These are phyloP conservation scores for Corymbia maculata DNA, from an alignment of 345 rosid genomes.

Conservation along the genomic window DNA sequence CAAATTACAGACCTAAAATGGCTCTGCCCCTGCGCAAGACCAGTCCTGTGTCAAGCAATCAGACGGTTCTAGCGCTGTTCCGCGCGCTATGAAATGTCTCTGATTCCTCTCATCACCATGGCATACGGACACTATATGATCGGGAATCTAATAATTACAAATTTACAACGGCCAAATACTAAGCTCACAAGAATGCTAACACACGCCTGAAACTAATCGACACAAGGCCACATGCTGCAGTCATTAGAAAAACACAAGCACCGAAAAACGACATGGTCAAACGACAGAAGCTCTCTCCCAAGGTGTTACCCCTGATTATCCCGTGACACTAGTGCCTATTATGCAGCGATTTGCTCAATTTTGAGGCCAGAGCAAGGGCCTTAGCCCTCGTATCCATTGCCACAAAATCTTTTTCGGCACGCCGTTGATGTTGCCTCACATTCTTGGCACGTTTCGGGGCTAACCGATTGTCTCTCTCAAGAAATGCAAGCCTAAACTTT, in stretches of 20 bases:
- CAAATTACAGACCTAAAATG: neutral
- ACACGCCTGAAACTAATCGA: neutral
- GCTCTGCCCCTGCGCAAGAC: neutral
- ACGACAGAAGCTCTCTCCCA: neutral
- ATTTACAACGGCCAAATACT: neutral
- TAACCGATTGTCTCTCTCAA: constrained; percentile 66
- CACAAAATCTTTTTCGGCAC: constrained; percentile 75
- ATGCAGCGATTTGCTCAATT: constrained; percentile 40
- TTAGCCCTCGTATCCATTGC: constrained; percentile 41
- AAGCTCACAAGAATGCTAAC: neutral
- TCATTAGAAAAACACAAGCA: neutral
- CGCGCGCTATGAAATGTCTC: neutral
- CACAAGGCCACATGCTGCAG: neutral
- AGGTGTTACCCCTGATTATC: neutral
- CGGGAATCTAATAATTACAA: neutral
- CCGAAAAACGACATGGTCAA: neutral
- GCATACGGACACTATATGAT: neutral
- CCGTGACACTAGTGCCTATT: constrained; percentile 9
- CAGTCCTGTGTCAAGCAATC: rapidly evolving
- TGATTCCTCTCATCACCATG: neutral
- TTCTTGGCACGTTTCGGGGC: constrained; percentile 96
- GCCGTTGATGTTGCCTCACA: constrained; percentile 73
- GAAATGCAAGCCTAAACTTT: constrained; percentile 75
- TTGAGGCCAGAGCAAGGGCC: constrained; percentile 55
- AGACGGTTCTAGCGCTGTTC: neutral